Conservation (phyloP, 2,329 filamentous ascomycete species). For the Colletotrichum godetiae region DNA sequence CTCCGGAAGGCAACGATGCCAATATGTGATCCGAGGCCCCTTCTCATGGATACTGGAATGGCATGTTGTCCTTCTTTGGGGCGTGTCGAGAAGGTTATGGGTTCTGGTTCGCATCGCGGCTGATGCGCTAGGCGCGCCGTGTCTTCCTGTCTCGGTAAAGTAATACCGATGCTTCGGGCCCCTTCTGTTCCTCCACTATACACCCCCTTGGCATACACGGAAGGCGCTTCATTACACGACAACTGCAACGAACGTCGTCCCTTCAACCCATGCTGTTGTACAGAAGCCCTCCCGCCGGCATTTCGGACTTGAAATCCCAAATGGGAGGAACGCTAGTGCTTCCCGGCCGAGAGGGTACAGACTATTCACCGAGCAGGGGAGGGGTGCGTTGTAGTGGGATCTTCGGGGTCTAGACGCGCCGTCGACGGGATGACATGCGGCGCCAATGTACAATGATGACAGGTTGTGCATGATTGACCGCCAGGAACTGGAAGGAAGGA, state of each 20-base stretch:
- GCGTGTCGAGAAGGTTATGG: slow-evolving; percentile 19
- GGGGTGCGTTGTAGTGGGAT: neutral
- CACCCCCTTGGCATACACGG: neutral
- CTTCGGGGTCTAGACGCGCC: slow-evolving; percentile 26
- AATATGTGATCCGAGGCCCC: neutral
- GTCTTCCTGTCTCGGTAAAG: slow-evolving; percentile 13
- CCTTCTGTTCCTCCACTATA: neutral
- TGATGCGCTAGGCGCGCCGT: slow-evolving; percentile 9
- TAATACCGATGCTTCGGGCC: neutral
- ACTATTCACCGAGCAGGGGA: neutral
- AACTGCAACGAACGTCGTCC: neutral
- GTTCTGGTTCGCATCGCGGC: neutral
- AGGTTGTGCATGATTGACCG: slow-evolving; percentile 15
- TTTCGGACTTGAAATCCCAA: slow-evolving; percentile 24
- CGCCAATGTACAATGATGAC: slow-evolving; percentile 32
- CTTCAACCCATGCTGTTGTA: neutral
- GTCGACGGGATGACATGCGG: slow-evolving; percentile 23
- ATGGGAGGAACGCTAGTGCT: slow-evolving; percentile 24
- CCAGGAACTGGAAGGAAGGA: neutral
- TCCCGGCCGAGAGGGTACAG: neutral
- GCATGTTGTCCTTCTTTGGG: neutral
- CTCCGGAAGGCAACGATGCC: neutral
- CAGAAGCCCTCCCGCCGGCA: neutral
- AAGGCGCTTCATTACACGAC: neutral
- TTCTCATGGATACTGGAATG: neutral